A percentile compares a stretch with the other conserved stretches of the same genome.
Conservation (phyloP, 169 alveolate genomes). For the Miamiensis avidus region DNA sequence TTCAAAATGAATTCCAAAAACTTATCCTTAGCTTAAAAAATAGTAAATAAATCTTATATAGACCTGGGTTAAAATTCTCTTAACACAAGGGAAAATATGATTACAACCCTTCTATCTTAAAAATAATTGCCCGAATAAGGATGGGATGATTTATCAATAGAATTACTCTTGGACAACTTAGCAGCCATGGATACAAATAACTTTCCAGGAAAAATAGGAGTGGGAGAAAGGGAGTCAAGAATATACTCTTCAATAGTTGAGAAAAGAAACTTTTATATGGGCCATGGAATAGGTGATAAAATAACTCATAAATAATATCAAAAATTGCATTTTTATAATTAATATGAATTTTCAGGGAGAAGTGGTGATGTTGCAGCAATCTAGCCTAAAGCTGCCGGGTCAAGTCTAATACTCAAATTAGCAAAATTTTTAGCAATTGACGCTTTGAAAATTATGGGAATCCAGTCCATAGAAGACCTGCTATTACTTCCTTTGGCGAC, state of each 20-base stretch:
- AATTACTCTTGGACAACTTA: conserved; percentile 61
- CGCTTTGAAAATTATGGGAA: conserved; percentile 67
- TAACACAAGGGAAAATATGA: conserved; percentile 41
- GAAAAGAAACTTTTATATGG: conserved; percentile 73
- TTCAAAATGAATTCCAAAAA: conserved; percentile 30
- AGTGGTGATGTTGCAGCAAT: conserved; percentile 88
- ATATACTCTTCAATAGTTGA: conserved; percentile 74
- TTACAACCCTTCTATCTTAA: conserved; percentile 64
- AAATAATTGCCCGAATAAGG: conserved; percentile 81
- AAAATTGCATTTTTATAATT: background rate
- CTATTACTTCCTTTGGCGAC: conserved; percentile 86
- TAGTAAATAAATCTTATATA: conserved; percentile 38
- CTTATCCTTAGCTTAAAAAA: conserved; percentile 17
- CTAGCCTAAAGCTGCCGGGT: conserved; percentile 92
- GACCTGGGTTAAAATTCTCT: conserved; percentile 36
- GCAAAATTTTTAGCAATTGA: conserved; percentile 77
- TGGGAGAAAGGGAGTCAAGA: conserved; percentile 93
- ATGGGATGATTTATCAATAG: conserved; percentile 68
- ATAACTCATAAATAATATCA: background rate
- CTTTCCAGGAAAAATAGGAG: conserved; percentile 77
- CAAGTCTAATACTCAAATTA: conserved; percentile 75
- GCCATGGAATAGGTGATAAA: conserved; percentile 86
- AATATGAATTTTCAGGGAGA: conserved; percentile 36
- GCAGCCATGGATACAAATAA: conserved; percentile 88
- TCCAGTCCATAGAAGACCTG: conserved; percentile 51